phyloP scores from a whole-genome alignment of 768 basidiomycete species.

The Boletus pseudo-olivaceus region DNA sequence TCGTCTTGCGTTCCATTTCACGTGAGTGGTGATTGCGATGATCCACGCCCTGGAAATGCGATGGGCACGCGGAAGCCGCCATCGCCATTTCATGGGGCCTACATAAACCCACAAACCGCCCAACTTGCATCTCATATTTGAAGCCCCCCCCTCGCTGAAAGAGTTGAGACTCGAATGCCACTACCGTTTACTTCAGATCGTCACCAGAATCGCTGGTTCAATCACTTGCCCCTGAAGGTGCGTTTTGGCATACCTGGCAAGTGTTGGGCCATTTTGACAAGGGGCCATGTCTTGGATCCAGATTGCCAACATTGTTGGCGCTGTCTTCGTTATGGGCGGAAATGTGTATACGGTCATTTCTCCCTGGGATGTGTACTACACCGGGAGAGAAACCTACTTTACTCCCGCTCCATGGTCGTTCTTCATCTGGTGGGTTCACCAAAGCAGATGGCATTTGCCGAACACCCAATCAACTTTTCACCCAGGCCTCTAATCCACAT shows the following conservation, averaged over 20 bases:
- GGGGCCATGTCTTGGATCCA: constrained; percentile 9
- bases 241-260: neutral
- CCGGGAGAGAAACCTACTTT: constrained; percentile 60
- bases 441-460: neutral
- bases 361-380: constrained; percentile 45
- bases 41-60: constrained; percentile 26
- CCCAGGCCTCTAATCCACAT: constrained; percentile 59
- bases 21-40: constrained; percentile 13
- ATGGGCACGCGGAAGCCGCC: constrained; percentile 20
- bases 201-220: constrained; percentile 38
- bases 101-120: constrained; percentile 23
- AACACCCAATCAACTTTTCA: neutral
- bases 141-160: constrained; percentile 11
- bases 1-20: constrained; percentile 16
- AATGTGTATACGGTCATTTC: constrained; percentile 61
- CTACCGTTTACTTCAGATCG: constrained; percentile 17
- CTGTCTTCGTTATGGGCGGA: constrained; percentile 53
- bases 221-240: constrained; percentile 55
- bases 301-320: constrained; percentile 56
- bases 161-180: constrained; percentile 18
- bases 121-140: constrained; percentile 8
- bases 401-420: constrained; percentile 64
- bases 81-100: constrained; percentile 14
- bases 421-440: constrained; percentile 49
- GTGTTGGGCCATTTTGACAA: constrained; percentile 2